Percentiles rank a stretch among this genome's conserved stretches.
Evolutionary conservation across 2,329 filamentous ascomycete species (phyloP).

Genomic region (Dothistroma septosporum): DNA sequence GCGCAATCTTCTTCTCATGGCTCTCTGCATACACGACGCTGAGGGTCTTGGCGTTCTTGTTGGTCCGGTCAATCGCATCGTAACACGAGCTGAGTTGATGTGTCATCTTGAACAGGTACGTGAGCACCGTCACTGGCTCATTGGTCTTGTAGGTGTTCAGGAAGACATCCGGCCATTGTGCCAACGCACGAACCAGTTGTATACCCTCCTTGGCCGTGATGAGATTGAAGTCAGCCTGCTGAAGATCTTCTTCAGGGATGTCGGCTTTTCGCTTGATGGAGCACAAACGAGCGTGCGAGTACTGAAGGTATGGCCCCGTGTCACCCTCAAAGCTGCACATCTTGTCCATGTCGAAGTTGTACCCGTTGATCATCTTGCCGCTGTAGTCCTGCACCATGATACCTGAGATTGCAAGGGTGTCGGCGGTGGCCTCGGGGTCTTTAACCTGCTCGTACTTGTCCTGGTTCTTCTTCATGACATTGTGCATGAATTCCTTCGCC

Average conservation of each 20-base stretch:
- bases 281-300: constrained; percentile 69
- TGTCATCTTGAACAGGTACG: constrained; percentile 82
- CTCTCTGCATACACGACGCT: constrained; percentile 74
- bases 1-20: constrained; percentile 62
- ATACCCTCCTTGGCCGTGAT: constrained; percentile 68
- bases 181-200: constrained; percentile 70
- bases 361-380: constrained; percentile 76
- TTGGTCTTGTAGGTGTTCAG: constrained; percentile 79
- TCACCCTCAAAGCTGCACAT: constrained; percentile 84
- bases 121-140: constrained; percentile 65
- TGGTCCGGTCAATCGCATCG: constrained; percentile 52
- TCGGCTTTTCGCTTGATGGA: constrained; percentile 57
- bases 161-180: constrained; percentile 81
- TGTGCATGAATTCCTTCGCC: constrained; percentile 93
- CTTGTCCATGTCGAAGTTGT: constrained; percentile 71
- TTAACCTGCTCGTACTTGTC: constrained; percentile 87
- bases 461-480: constrained; percentile 88
- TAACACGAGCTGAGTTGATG: constrained; percentile 76
- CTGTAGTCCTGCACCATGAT: constrained; percentile 99
- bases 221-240: constrained; percentile 61
- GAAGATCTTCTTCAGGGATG: constrained; percentile 53
- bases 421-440: constrained; percentile 74
- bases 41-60: constrained; percentile 45
- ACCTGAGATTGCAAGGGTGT: constrained; percentile 84
- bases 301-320: constrained; percentile 80